Evolutionary conservation across 192 early-diverging fungal genomes (phyloP).

Genomic region (Coemansia nantahalensis): DNA sequence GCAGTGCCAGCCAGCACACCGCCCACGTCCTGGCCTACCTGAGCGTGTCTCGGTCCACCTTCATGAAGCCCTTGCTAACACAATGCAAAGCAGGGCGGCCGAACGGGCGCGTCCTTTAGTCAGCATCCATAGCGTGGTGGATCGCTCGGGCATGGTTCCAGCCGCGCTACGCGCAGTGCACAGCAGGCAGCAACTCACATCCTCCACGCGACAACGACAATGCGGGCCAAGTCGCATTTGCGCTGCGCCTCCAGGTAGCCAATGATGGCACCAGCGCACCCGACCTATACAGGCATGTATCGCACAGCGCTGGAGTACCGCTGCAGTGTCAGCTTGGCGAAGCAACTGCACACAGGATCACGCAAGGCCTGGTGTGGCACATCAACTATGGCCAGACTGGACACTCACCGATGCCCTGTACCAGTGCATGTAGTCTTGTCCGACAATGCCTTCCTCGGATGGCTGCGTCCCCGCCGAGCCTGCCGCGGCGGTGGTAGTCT

Average conservation of each 20-base stretch:
- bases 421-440: not conserved
- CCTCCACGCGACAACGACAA: not conserved
- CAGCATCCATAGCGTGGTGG: no score
- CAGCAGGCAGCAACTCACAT: conserved; percentile 14
- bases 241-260: conserved; percentile 13
- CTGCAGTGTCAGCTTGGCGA: no score
- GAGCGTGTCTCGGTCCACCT: conserved; percentile 15
- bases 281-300: conserved; percentile 19
- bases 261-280: conserved; percentile 34
- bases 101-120: no score
- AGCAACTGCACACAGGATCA: no score
- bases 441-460: not conserved
- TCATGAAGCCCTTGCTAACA: conserved; percentile 29
- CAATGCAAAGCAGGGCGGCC: no score
- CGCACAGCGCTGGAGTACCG: no score
- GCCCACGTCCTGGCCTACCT: conserved; percentile 12
- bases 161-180: no score
- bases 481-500: no score
- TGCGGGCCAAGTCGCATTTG: not conserved
- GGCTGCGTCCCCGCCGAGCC: not conserved
- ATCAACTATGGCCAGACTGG: not conserved
- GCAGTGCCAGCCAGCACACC: no score
- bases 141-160: no score
- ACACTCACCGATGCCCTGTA: conserved; percentile 6
- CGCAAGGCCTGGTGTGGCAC: no score